Evolutionary conservation across 352 stramenopile species (phyloP).

Genomic region (Phytophthora quininea): DNA sequence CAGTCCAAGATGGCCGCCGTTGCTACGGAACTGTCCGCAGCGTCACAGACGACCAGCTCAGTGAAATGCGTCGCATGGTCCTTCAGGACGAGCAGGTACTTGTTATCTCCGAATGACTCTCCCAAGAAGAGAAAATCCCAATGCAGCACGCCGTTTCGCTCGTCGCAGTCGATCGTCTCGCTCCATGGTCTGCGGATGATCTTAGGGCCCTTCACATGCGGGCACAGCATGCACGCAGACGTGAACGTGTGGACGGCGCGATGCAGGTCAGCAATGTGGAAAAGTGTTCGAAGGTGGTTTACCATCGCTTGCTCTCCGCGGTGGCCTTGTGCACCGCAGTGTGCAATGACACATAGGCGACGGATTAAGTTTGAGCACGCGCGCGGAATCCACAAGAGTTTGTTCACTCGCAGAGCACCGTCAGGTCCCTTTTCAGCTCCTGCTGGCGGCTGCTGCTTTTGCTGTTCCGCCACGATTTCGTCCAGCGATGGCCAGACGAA

Average conservation of each 20-base stretch:
- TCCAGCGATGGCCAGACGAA: too few species aligned
- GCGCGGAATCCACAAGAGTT: not conserved
- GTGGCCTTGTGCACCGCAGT: conserved; percentile 9
- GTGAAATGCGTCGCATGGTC: conserved; percentile 34
- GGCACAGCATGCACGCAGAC: conserved; percentile 1
- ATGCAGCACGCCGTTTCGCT: too few species aligned
- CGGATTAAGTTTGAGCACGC: too few species aligned
- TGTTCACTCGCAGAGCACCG: not conserved
- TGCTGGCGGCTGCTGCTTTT: not conserved
- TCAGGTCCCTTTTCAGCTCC: not conserved
- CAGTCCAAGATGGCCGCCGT: too few species aligned
- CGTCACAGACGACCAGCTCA: conserved; percentile 29
- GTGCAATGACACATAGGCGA: not conserved
- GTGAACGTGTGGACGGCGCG: not conserved
- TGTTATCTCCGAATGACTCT: not conserved
- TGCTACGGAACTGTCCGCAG: conserved; percentile 3
- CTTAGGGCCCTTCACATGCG: conserved; percentile 8
- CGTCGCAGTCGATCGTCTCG: conserved; percentile 18
- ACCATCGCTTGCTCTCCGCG: too few species aligned
- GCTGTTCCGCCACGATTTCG: not conserved
- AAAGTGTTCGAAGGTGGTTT: not conserved
- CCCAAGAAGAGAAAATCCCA: conserved; percentile 8
- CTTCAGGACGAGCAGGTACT: conserved; percentile 39
- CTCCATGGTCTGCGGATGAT: conserved; percentile 3
- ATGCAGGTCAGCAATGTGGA: not conserved